Evolutionary conservation across 345 rosid species (phyloP).

Genomic region (Murraya koenigii): DNA sequence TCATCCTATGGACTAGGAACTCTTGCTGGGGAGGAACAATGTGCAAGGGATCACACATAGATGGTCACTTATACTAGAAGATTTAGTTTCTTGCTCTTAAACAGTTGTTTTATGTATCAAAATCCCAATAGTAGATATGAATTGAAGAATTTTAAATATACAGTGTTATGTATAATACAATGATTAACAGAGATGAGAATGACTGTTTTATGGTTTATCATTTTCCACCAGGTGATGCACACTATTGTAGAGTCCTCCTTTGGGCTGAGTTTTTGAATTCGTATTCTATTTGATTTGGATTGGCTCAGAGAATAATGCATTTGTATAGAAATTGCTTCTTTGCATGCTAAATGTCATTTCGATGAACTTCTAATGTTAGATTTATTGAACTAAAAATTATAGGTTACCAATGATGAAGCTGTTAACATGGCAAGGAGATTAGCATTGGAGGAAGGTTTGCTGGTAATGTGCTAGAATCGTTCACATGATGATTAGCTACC

Average conservation of each 20-base stretch:
- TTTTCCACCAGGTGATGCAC: neutral
- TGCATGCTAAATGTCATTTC: neutral
- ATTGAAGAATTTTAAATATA: neutral
- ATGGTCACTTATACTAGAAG: neutral
- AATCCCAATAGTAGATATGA: neutral
- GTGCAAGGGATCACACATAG: neutral
- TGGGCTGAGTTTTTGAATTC: neutral
- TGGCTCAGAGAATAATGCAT: neutral
- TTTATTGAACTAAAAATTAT: slow-evolving; percentile 15
- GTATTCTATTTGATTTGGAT: neutral
- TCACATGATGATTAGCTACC: neutral
- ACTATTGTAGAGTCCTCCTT: neutral
- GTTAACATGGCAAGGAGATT: slow-evolving; percentile 88
- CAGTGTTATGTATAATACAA: neutral
- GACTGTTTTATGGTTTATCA: neutral
- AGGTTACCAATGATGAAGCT: slow-evolving; percentile 82
- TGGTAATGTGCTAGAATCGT: slow-evolving; percentile 50
- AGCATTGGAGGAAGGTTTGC: slow-evolving; percentile 88
- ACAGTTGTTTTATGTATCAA: neutral
- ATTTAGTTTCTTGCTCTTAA: neutral
- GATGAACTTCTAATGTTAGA: neutral
- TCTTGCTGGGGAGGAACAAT: neutral
- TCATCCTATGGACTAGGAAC: neutral
- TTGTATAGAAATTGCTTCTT: neutral
- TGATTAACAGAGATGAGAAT: neutral